Evolutionary conservation across 176 grass and related monocot genomes (phyloP).

Genomic region (Oryza rufipogon): DNA sequence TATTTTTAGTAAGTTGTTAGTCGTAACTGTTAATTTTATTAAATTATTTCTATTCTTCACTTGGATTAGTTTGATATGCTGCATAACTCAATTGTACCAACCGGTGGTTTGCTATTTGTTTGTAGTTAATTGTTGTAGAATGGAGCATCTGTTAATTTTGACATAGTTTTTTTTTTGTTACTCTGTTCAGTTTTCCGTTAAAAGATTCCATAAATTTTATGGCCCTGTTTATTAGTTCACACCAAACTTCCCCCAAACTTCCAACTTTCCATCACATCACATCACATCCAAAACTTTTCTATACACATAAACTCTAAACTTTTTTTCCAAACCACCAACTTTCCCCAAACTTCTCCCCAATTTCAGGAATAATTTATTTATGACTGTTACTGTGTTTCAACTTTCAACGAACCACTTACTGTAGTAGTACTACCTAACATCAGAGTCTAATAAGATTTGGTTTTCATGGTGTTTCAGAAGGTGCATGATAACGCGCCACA

Average conservation of each 20-base stretch:
- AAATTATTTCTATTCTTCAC: background rate
- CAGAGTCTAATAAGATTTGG: slow-evolving; percentile 11
- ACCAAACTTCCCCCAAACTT: too few relatives aligned
- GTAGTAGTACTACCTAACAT: background rate
- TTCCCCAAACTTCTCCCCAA: too few relatives aligned
- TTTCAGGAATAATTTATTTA: background rate
- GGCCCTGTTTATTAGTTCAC: too few relatives aligned
- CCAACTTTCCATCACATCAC: too few relatives aligned
- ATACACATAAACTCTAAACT: too few relatives aligned
- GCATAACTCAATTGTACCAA: too few relatives aligned
- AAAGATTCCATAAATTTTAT: background rate
- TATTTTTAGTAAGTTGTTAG: background rate
- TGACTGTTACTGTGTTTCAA: background rate
- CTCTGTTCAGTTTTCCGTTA: background rate
- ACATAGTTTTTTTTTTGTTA: background rate
- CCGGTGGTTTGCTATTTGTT: background rate
- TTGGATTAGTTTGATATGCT: background rate
- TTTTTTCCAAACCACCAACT: too few relatives aligned
- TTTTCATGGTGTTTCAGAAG: slow-evolving; percentile 45
- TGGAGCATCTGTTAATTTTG: background rate
- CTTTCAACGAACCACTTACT: slow-evolving; percentile 5
- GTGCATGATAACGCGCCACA: slow-evolving; percentile 35
- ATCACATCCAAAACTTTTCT: too few relatives aligned
- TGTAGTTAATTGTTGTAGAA: background rate
- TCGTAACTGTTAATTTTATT: background rate